Conservation (phyloP, 2,329 filamentous ascomycete genomes). For the Hypoxylon sp. region DNA sequence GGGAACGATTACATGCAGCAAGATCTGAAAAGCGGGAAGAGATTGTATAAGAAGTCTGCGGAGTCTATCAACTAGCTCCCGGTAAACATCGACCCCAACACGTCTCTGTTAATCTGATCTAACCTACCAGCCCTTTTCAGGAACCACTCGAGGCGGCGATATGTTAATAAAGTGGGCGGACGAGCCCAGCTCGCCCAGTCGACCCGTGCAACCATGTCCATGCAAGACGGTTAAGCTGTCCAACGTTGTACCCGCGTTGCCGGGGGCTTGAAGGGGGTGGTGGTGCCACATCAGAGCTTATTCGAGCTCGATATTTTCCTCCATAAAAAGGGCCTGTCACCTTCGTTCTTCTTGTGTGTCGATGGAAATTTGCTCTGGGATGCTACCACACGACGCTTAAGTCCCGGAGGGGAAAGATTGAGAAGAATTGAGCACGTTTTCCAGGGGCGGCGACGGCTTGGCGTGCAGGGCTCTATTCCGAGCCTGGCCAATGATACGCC, state of each 20-base stretch:
- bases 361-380: conserved; percentile 36
- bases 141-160: conserved; percentile 19
- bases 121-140: conserved; percentile 17
- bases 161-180: conserved; percentile 30
- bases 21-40: conserved; percentile 19
- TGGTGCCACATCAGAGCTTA: conserved; percentile 8
- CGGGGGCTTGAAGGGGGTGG: background rate
- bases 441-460: conserved; percentile 34
- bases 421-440: conserved; percentile 52
- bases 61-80: conserved; percentile 20
- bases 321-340: conserved; percentile 13
- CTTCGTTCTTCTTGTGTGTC: conserved; percentile 9
- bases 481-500: conserved; percentile 23
- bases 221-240: conserved; percentile 14
- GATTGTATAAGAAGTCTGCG: conserved; percentile 24
- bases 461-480: conserved; percentile 28
- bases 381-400: conserved; percentile 34
- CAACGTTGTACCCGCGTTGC: conserved; percentile 26
- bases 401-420: conserved; percentile 39
- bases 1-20: conserved; percentile 7
- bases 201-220: background rate
- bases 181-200: conserved; percentile 15
- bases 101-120: conserved; percentile 24
- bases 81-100: background rate
- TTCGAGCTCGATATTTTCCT: background rate